Conservation (phyloP, 163 green algal species). For the Chloromonas sp. region DNA sequence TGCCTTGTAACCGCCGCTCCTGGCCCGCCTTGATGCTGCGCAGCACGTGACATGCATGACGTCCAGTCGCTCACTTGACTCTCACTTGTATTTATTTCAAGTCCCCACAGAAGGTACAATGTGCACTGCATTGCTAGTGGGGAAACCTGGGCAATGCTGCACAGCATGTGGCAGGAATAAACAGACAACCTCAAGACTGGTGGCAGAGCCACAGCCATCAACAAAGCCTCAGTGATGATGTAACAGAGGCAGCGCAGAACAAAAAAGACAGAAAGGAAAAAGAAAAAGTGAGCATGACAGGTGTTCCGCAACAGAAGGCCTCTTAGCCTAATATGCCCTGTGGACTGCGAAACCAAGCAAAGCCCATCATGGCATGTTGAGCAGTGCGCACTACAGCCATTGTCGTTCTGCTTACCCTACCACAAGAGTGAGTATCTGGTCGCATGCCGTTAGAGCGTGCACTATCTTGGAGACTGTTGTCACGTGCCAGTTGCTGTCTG, state of each 20-base stretch:
- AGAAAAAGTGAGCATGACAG: no score
- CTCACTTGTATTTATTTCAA: not conserved
- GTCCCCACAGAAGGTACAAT: not conserved
- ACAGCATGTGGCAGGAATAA: no score
- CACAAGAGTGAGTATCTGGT: not conserved
- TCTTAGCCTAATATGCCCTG: no score
- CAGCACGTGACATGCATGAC: not conserved
- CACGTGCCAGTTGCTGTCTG: not conserved
- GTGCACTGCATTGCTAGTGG: not conserved
- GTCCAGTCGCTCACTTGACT: not conserved
- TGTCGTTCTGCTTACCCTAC: not conserved
- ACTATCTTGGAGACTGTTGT: not conserved
- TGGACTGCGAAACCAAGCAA: no score
- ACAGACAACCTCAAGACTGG: no score
- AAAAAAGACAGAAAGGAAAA: no score
- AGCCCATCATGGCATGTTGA: no score
- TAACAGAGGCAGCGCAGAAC: no score
- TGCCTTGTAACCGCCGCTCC: conserved; percentile 43
- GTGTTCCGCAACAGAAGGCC: no score
- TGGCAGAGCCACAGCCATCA: no score
- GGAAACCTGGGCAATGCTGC: not conserved
- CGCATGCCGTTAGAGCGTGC: not conserved
- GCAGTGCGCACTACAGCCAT: no score
- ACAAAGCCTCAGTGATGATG: no score
- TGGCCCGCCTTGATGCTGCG: conserved; percentile 50